Base-by-base conservation (phyloP, 345 rosid genomes). In the Populus euphratica region DNA sequence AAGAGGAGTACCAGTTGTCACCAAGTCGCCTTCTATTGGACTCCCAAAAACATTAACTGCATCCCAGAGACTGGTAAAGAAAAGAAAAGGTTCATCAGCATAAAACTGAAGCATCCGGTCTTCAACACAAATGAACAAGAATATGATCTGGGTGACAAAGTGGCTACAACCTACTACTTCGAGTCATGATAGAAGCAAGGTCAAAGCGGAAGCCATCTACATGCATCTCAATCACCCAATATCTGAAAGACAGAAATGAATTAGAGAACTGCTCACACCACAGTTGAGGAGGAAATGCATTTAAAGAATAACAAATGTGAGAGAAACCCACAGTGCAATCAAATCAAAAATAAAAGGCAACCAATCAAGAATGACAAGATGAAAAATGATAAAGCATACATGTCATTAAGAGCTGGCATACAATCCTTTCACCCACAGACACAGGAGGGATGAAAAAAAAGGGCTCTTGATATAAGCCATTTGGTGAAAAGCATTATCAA, bases 161-260 rank as follows among this genome's bases (percentile, higher is more conserved):
- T 17, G 73, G 35, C 69, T 36, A 81, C 80, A 85, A 89, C 96
- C 99, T 91, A 88, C 96, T 91, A 76, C 98, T 79, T 87, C 99
- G 90, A 75, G 98, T 93, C 97, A 95, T 88, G 75, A 93, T 92
- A 61, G 98, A 95, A 81, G 93, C 99, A 85, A 95, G 99, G 83
- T 95, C 98, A 87, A 93, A 95, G 83, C 99, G 99, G 85, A 95
- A 95, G 54, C 99, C 99, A 82, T 95, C 99, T 10, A 92, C 99
- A 82, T 95, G 99, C 94, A 95, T 91, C 86, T 95, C 99, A 65
- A 88, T 87, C 59, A 92, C 99, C 99, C 99, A 95, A 87, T 95
- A 95, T 82, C 99, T 95, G 96, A 79, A 76, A 49, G 75, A 79
- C 49, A 74, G 75, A 33, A 64, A 78, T 74, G 68, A 73, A 66